Conservation (phyloP, 768 basidiomycete genomes). For the Naganishia randhawae region DNA sequence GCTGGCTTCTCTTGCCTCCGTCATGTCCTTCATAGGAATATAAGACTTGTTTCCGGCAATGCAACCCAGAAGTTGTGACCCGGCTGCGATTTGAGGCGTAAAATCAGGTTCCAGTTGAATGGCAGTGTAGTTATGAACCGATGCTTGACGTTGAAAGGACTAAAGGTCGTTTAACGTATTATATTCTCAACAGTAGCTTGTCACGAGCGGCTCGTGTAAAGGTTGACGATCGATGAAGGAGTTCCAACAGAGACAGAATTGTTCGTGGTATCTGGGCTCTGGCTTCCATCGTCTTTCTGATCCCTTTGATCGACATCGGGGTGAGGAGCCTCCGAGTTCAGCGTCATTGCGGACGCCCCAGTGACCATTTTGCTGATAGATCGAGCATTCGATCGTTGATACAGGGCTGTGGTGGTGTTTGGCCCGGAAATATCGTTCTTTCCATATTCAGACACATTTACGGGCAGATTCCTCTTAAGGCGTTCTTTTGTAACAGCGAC, state of each 20-base stretch:
- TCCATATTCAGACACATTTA: background rate
- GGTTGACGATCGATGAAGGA: constrained; percentile 8
- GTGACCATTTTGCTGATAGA: background rate
- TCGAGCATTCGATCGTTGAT: background rate
- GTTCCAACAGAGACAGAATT: background rate
- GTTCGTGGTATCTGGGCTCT: background rate
- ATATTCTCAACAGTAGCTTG: background rate
- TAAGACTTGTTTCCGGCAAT: background rate
- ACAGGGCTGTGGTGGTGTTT: background rate
- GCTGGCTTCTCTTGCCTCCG: background rate
- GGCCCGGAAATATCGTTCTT: background rate
- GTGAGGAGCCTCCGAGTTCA: background rate
- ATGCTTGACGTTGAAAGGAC: background rate
- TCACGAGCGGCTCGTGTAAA: constrained; percentile 8
- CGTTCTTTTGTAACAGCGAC: background rate
- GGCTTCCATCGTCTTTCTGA: background rate
- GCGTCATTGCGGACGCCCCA: background rate
- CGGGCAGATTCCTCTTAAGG: background rate
- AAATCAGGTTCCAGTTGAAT: background rate
- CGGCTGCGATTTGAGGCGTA: too few relatives aligned
- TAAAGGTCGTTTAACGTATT: background rate
- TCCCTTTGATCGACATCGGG: background rate
- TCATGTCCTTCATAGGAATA: background rate
- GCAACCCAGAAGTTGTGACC: too few relatives aligned
- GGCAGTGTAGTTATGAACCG: background rate